Percentiles rank a stretch among this genome's conserved stretches.
These are phyloP conservation scores for Ambrosiella cleistominuta DNA, from an alignment of 2,329 filamentous ascomycete genomes.

Conservation along the genomic window DNA sequence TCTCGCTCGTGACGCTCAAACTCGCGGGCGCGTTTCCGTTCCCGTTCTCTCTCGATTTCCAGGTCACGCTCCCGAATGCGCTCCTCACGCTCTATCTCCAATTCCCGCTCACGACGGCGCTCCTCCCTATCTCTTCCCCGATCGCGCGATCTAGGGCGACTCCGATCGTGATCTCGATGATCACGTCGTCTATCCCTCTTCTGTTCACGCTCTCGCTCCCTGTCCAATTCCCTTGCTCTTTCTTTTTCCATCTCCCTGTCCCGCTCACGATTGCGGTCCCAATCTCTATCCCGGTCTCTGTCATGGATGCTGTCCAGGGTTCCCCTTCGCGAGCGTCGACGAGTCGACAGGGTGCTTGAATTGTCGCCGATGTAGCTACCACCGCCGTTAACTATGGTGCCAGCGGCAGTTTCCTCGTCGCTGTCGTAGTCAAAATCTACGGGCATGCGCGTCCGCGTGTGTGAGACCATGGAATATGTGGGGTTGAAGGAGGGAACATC, in stretches of 20 bases:
- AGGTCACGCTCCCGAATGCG: constrained; percentile 1
- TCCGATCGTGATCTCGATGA: neutral
- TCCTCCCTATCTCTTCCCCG: neutral
- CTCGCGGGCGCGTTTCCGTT: neutral
- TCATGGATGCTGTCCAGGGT: neutral
- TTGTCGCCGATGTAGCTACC: constrained; percentile 10
- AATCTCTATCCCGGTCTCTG: neutral
- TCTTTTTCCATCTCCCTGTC: neutral
- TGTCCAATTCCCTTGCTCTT: neutral
- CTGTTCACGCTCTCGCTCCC: neutral
- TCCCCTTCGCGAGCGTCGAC: neutral
- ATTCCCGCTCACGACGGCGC: neutral
- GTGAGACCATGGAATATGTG: constrained; percentile 9
- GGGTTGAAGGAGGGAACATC: constrained; percentile 6
- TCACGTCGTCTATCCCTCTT: neutral
- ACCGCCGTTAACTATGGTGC: constrained; percentile 1
- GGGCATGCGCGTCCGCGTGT: constrained; percentile 11
- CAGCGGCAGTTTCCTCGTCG: constrained; percentile 8
- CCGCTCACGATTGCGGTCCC: neutral
- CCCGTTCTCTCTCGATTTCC: neutral
- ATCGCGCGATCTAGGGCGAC: neutral
- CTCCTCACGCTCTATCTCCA: neutral
- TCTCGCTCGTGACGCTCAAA: neutral
- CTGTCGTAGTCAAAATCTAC: constrained; percentile 8
- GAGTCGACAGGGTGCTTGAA: constrained; percentile 3